Conservation (phyloP, 2,329 filamentous ascomycete species). For the Cryphonectria nitschkei region DNA sequence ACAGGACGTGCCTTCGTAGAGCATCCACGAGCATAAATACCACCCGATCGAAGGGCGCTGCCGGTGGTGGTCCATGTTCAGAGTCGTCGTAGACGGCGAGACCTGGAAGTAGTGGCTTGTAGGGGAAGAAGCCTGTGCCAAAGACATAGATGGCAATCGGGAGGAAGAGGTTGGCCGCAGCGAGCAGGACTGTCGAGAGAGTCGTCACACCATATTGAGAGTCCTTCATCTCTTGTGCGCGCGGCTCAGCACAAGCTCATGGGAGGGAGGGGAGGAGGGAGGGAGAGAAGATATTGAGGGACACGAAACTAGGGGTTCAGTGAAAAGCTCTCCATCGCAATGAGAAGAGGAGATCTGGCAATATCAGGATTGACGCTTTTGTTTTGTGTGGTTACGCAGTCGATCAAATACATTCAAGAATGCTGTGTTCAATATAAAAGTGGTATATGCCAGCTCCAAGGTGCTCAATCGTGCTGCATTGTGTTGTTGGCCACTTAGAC, state of each 20-base stretch:
- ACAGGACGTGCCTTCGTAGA: conserved; percentile 69
- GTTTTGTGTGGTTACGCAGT: not conserved
- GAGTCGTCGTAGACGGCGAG: conserved; percentile 69
- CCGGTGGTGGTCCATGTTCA: conserved; percentile 58
- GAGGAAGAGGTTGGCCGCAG: conserved; percentile 75
- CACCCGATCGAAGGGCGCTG: conserved; percentile 81
- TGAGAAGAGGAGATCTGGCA: not conserved
- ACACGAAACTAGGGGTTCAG: conserved; percentile 16
- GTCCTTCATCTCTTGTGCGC: conserved; percentile 34
- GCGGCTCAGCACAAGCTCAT: conserved; percentile 7
- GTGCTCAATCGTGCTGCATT: not conserved
- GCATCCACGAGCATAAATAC: conserved; percentile 99
- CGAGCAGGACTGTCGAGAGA: conserved; percentile 51
- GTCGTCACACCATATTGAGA: conserved; percentile 36
- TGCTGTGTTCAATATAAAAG: not conserved
- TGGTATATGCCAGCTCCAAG: conserved; percentile 5
- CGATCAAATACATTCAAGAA: not conserved
- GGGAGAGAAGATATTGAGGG: conserved; percentile 7
- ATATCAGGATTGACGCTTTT: not conserved
- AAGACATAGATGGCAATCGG: conserved; percentile 77
- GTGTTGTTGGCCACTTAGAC: conserved; percentile 3
- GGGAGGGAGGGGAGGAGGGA: not conserved
- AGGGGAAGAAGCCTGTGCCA: conserved; percentile 93
- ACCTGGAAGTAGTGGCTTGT: conserved; percentile 90
- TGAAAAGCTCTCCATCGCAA: conserved; percentile 27